Evolutionary conservation across 768 basidiomycete genomes (phyloP), one percentile per base, ranked within the genome.

Genomic region (Boletus bicolor): DNA sequence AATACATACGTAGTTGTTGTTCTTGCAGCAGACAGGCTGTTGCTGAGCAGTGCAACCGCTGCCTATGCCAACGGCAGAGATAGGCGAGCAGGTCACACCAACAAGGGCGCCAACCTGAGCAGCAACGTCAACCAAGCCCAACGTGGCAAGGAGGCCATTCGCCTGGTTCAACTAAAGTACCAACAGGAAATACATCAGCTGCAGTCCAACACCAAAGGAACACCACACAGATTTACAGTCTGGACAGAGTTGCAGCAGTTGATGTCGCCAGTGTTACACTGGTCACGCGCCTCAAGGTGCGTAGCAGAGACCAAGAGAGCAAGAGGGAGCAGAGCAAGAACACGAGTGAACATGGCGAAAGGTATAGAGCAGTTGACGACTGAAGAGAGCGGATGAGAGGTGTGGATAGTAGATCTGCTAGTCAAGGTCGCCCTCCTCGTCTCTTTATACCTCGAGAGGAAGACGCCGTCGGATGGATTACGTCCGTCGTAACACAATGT

Each of bases 261-360:
- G 15, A 38, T 9, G 2, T 1, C 0, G 0, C 57, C 55, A 12
- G 50, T 61, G 57, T 35, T 52, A 34, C 66, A 68, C 28, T 53
- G 41, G 21, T n/a, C 24, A 3, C 61, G 53, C 2, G 48, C 56
- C 41, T 51, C 37, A 6, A 54, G 55, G 51, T 49, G 51, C 0
- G 43, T 28, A 10, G 61, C 59, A 30, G 55, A 47, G 21, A 30
- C 64, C 9, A 64, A 41, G 28, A 61, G 45, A 49, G 56, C 67
- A 6, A 28, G 28, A 6, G 28, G 28, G 28, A 28, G 3, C 4
- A 28, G 28, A 28, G 28, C 28, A 6, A 28, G 4, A 6, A 4
- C 28, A 28, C 28, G 28, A 28, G 28, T 6, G 28, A 28, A 28
- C 28, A 28, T 28, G 28, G 6, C 6, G 8, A 68, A 9, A n/a